Evolutionary conservation across 208 protist species (phyloP), one percentile per base, ranked within the genome.

Genomic region (Novymonas esmeraldas): DNA sequence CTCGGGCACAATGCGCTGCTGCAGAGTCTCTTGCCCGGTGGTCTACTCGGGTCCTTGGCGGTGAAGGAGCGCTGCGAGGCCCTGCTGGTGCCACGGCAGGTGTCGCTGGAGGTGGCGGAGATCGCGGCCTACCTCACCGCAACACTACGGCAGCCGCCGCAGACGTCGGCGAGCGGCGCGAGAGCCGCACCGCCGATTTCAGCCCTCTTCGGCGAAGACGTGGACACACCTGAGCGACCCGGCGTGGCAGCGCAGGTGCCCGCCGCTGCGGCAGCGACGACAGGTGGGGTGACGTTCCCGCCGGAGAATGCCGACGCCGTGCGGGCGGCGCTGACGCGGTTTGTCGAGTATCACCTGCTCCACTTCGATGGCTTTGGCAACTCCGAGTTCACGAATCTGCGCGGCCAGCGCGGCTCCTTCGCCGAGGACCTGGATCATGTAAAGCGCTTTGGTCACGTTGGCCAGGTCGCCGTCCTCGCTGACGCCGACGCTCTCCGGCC

Each of bases 331-430:
- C 59, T 89, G 16, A 38, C 52, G 14, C 34, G 68, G 6, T 92
- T 95, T 75, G 52, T 95, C 10, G 38, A 73, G 16, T 87, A 88
- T 39, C 89, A 95, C 46, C 61, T 87, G 6, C 39, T 95, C 5
- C 81, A 79, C 51, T 92, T 95, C 60, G 75, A 83, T 20, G 59
- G 41, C 28, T 54, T 72, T 22, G 78, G 78, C 24, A 77, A 64
- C 13, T 73, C 73, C 13, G 57, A 71, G 16, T 95, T 95, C 61
- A 80, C 73, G 22, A 95, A 87, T 10, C 38, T 73, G 28, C 62
- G 65, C 38, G 89, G 89, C 2, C 78, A 86, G 28, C 85, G 85
- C 5, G 89, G 89, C 26, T 45, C 76, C 50, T 91, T 95, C 63
- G 73, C 82, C 20, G 66, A 82, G 10, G 56, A 85, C 48, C 68